Evolutionary conservation across 2,329 filamentous ascomycete species (phyloP).

Genomic region (Sporothrix protearum): DNA sequence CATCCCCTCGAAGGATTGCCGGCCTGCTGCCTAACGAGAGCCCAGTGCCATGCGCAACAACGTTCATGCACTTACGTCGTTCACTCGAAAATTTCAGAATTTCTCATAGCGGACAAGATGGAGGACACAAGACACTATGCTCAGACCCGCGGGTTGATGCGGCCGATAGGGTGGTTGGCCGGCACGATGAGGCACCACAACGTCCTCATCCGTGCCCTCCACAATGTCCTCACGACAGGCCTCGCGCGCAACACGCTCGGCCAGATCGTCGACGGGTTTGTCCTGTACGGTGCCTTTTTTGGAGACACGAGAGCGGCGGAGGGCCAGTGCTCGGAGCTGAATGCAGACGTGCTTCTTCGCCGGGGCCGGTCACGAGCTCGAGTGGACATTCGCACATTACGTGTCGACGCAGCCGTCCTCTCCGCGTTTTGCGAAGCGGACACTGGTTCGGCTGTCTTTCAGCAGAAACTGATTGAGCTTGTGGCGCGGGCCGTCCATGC

Average conservation of each 20-base stretch:
- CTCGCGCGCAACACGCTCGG: not conserved
- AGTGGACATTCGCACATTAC: not conserved
- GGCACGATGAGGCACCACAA: not conserved
- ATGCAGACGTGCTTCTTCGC: not conserved
- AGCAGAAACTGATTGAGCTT: not conserved
- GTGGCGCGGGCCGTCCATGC: not conserved
- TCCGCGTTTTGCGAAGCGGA: not conserved
- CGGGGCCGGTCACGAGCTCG: not conserved
- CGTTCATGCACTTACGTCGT: not conserved
- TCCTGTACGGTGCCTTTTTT: not conserved
- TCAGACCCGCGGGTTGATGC: not conserved
- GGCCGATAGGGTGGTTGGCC: not conserved
- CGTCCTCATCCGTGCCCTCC: not conserved
- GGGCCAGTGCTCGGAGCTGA: not conserved
- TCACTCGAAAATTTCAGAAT: not conserved
- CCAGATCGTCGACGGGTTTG: not conserved
- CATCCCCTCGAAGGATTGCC: not conserved
- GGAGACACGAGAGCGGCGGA: not conserved
- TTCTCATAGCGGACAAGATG: not conserved
- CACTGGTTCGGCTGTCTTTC: not conserved
- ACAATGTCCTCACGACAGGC: not conserved
- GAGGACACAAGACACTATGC: not conserved
- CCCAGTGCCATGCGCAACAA: not conserved
- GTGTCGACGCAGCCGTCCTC: not conserved
- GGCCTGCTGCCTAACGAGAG: not conserved